A percentile compares a stretch with the other conserved stretches of the same genome.
phyloP scores from a whole-genome alignment of 148 eudicot species.

The Simmondsia chinensis region DNA sequence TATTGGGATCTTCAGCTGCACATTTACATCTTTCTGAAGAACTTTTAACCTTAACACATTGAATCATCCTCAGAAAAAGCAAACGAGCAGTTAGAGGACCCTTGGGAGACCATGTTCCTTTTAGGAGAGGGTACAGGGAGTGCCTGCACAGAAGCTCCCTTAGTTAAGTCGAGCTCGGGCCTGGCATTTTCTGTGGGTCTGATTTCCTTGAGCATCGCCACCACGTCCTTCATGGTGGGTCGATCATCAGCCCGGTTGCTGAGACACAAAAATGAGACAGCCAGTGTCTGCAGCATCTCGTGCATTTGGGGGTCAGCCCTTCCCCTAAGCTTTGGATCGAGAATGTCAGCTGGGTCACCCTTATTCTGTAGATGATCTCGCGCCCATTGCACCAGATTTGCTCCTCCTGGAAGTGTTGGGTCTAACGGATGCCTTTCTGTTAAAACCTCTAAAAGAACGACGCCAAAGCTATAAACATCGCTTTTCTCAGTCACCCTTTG shows the following conservation, averaged over 20 bases:
- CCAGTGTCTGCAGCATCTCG: constrained; percentile 86
- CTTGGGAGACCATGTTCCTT: constrained; percentile 41
- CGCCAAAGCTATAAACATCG: constrained; percentile 92
- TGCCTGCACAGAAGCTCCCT: constrained; percentile 29
- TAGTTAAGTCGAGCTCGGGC: constrained; percentile 39
- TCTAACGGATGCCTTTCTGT: constrained; percentile 96
- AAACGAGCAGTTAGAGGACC: constrained; percentile 82
- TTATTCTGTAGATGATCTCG: constrained; percentile 64
- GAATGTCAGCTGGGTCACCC: constrained; percentile 62
- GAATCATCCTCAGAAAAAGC: constrained; percentile 91
- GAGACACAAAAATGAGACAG: constrained; percentile 76
- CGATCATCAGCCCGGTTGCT: constrained; percentile 69
- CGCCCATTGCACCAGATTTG: constrained; percentile 81
- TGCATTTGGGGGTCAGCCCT: constrained; percentile 92
- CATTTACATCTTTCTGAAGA: too few species aligned
- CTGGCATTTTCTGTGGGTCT: constrained; percentile 44
- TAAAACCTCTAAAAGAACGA: constrained; percentile 78
- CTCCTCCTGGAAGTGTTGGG: constrained; percentile 84
- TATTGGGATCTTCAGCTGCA: constrained; percentile 6
- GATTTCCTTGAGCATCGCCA: constrained; percentile 91
- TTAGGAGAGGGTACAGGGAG: constrained; percentile 35
- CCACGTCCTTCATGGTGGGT: constrained; percentile 89
- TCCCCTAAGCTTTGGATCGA: constrained; percentile 78
- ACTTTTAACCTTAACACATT: constrained; percentile 18
- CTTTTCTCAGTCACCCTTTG: constrained; percentile 80